Evolutionary conservation across 257 asterid genomes (phyloP).

Genomic region (Oldenlandia corymbosa): DNA sequence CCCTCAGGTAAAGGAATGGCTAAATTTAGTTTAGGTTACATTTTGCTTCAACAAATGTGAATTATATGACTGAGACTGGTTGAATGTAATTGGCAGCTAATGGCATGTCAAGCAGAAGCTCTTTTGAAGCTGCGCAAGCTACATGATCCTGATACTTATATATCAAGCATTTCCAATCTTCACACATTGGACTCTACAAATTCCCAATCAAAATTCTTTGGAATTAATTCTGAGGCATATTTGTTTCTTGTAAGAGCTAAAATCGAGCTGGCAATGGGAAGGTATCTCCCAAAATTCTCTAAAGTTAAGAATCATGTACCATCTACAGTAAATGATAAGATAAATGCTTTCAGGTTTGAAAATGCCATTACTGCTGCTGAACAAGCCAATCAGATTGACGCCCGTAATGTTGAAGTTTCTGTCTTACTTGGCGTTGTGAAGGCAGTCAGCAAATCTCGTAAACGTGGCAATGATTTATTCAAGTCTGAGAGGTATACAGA

Average conservation of each 20-base stretch:
- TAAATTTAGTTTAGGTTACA: neutral
- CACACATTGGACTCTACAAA: conserved; percentile 16
- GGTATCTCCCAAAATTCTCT: conserved; percentile 36
- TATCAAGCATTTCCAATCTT: conserved; percentile 43
- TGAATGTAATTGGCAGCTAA: conserved; percentile 56
- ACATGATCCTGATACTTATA: conserved; percentile 47
- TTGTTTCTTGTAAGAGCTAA: conserved; percentile 58
- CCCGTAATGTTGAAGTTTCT: conserved; percentile 52
- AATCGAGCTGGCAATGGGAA: conserved; percentile 71
- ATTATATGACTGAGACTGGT: conserved; percentile 22
- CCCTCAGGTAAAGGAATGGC: conserved; percentile 52
- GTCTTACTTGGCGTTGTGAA: conserved; percentile 45
- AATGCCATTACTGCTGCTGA: conserved; percentile 55
- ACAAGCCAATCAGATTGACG: conserved; percentile 60
- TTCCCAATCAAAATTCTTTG: conserved; percentile 47
- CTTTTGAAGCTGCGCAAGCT: conserved; percentile 68
- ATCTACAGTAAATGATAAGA: conserved; percentile 14
- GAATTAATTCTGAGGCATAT: conserved; percentile 68
- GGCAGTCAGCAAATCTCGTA: conserved; percentile 67
- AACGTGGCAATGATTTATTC: conserved; percentile 84
- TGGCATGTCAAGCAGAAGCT: conserved; percentile 85
- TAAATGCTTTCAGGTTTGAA: conserved; percentile 61
- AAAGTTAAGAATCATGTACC: neutral
- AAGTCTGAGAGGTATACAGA: conserved; percentile 86
- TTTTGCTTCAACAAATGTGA: neutral